Base-by-base conservation (phyloP, 192 early-diverging fungal species). In the Coemansia sp. region DNA sequence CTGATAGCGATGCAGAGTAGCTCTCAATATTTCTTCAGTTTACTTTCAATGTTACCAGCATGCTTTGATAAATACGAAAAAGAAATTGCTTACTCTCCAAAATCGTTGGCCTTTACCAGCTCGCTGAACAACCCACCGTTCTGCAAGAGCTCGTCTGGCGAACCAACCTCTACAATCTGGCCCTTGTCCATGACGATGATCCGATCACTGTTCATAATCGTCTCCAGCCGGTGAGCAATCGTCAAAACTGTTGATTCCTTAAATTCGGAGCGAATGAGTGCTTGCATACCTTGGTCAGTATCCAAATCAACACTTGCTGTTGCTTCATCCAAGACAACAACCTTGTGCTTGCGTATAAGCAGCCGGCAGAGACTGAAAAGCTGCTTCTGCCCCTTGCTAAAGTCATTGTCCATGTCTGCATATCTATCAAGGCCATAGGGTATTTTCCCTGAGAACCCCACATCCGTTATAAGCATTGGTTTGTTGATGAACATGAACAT, bases 151-250 rank as follows among this genome's bases (percentile, higher is more conserved):
- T 48, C 45, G 3, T 17, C n/a, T 19, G 45, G n/a, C 5, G 45
- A 4, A 19, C 45, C 45, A 5, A 48, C 45, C 45, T 48, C 45
- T 48, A 19, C 45, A 48, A 48, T 48, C 45, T 48, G 17, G 4
- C 45, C 45, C 45, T 20, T 48, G 45, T 48, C 45, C 42, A 94
- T 76, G 5, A 93, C 91, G 34, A 92, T 56, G 61, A 93, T 85
- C 54, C 84, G 75, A 59, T 92, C 90, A 58, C 84, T 87, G 61
- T 89, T 82, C 36, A 85, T 70, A 0, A 87, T 82, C 3, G 89
- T 90, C 56, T 90, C 88, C 29, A 90, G 69, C 25, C 92, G 85
- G 74, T 94, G 89, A 5, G 88, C 89, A 60, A 90, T 89, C 7
- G 87, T 87, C 17, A 89, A 61, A 9, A 90, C 79, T 3, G 73